These are phyloP conservation scores for Schizothecium vesticola DNA, from an alignment of 495 filamentous ascomycete genomes.

Conservation along the genomic window DNA sequence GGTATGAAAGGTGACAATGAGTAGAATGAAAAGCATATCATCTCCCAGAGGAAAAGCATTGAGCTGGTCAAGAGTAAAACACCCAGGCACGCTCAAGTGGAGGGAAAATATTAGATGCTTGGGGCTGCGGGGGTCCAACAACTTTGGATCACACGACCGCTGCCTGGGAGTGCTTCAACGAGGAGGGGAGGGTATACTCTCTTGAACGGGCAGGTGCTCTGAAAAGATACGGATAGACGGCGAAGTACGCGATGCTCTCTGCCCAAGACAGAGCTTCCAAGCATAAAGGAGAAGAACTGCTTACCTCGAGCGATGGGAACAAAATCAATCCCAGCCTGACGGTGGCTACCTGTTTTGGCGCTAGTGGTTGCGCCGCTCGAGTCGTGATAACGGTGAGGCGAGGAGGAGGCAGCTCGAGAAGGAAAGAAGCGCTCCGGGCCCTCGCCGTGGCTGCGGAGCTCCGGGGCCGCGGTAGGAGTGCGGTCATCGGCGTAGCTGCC, in stretches of 20 bases:
- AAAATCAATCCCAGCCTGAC: background rate
- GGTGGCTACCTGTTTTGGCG: background rate
- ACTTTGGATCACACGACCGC: background rate
- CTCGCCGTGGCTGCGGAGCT: background rate
- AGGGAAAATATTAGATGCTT: background rate
- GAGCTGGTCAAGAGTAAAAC: background rate
- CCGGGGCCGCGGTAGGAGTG: too few species aligned
- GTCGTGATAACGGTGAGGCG: background rate
- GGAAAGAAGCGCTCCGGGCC: background rate
- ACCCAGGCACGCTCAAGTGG: background rate
- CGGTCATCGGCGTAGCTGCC: too few species aligned
- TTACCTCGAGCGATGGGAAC: background rate
- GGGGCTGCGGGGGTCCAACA: background rate
- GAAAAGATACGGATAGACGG: background rate
- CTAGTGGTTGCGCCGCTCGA: background rate
- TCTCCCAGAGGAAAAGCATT: background rate
- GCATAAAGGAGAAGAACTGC: background rate
- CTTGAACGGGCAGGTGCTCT: background rate
- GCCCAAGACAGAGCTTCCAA: background rate
- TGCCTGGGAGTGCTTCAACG: background rate
- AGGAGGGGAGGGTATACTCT: background rate
- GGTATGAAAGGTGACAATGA: background rate
- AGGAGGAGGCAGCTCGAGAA: background rate
- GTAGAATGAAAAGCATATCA: background rate
- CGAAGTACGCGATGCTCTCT: background rate